Evolutionary conservation across 2,329 filamentous ascomycete genomes (phyloP).

Genomic region (Aspergillus fructus): DNA sequence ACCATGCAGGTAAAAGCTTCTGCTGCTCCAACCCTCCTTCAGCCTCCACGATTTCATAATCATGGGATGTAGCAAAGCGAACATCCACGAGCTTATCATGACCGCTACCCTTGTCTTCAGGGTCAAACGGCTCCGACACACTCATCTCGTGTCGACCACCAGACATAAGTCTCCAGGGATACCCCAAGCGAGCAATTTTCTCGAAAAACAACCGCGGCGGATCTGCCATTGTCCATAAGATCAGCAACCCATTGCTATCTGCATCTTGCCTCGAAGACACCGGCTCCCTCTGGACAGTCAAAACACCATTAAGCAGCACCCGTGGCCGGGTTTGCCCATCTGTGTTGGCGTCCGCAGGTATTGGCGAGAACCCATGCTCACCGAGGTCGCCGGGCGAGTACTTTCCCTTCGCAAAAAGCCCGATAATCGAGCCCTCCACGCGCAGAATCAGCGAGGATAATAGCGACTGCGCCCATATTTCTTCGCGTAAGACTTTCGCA

Average conservation of each 20-base stretch:
- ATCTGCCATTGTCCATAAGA: constrained; percentile 15
- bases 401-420: not conserved
- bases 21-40: constrained; percentile 21
- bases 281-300: not conserved
- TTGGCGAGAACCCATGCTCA: not conserved
- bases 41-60: constrained; percentile 23
- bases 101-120: not conserved
- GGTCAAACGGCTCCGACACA: constrained; percentile 23
- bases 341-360: too few species aligned
- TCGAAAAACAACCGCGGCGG: constrained; percentile 24
- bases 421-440: not conserved
- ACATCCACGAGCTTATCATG: constrained; percentile 23
- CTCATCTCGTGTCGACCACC: constrained; percentile 27
- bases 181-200: constrained; percentile 25
- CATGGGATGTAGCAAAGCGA: constrained; percentile 26
- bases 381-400: not conserved
- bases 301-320: not conserved
- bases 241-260: not conserved
- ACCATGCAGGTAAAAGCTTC: constrained; percentile 26
- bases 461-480: not conserved
- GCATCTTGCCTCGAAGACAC: too few species aligned
- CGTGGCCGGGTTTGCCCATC: not conserved
- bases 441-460: not conserved
- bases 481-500: not conserved
- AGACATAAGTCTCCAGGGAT: constrained; percentile 28